These are phyloP conservation scores for Halocafeteria seosinensis DNA, from an alignment of 108 stramenopile genomes.

Conservation along the genomic window DNA sequence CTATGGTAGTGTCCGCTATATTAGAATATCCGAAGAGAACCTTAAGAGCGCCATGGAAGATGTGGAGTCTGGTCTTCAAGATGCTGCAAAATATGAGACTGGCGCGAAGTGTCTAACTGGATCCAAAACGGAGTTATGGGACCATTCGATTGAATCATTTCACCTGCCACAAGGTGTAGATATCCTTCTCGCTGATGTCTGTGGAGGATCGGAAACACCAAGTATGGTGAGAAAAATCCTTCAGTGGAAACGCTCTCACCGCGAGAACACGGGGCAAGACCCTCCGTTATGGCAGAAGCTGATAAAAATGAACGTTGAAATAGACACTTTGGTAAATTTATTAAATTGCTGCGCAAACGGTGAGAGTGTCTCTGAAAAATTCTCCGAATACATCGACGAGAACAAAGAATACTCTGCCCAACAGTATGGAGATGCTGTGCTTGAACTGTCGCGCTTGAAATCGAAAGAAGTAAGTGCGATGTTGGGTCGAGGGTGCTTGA, in stretches of 20 bases:
- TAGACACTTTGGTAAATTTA: no score
- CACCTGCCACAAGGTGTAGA: conserved; percentile 43
- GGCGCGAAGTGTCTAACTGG: conserved; percentile 3
- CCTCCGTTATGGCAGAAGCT: no score
- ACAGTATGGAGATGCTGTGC: no score
- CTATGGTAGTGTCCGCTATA: conserved; percentile 67
- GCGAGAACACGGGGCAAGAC: neutral
- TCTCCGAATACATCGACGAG: no score
- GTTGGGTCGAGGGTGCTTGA: no score
- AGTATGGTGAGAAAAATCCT: conserved; percentile 71
- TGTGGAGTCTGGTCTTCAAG: conserved; percentile 13
- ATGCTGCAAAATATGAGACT: neutral
- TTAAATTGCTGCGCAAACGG: no score
- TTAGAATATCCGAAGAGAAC: conserved; percentile 46
- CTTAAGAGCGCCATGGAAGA: conserved; percentile 42
- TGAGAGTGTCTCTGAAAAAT: no score
- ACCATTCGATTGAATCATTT: conserved; percentile 36
- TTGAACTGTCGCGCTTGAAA: no score
- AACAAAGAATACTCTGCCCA: no score
- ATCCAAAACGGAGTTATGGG: conserved; percentile 13
- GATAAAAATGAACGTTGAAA: no score
- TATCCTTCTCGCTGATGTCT: conserved; percentile 73
- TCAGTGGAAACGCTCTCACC: conserved; percentile 44
- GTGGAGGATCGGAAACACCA: conserved; percentile 77
- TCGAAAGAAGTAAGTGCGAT: no score